Conservation (phyloP, 1,284 basidiomycete genomes). For the Phlebopus sp. region DNA sequence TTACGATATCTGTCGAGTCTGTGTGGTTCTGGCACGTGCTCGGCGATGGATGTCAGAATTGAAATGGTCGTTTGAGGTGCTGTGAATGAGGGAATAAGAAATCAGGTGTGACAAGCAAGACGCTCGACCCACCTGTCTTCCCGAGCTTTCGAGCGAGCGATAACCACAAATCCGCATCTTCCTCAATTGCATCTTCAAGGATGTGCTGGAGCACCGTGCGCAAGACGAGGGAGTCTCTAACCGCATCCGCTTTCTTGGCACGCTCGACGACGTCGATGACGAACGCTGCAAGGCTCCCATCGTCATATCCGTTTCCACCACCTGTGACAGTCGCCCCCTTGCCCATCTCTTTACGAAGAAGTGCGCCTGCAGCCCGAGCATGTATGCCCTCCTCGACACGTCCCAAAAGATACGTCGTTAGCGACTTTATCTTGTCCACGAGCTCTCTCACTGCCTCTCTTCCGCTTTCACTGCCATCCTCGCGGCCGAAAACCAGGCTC, state of each 20-base stretch:
- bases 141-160: conserved; percentile 60
- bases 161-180: conserved; percentile 79
- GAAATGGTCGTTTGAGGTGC: conserved; percentile 68
- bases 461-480: conserved; percentile 31
- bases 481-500: conserved; percentile 45
- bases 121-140: conserved; percentile 46
- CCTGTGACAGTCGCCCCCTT: conserved; percentile 29
- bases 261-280: conserved; percentile 40
- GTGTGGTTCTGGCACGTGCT: conserved; percentile 64
- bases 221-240: conserved; percentile 58
- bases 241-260: conserved; percentile 42
- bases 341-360: conserved; percentile 11
- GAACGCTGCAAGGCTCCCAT: conserved; percentile 38
- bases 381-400: conserved; percentile 39
- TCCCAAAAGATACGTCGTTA: conserved; percentile 66
- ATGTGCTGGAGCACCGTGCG: conserved; percentile 57
- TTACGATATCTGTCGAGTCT: conserved; percentile 84
- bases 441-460: conserved; percentile 34
- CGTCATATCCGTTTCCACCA: conserved; percentile 13
- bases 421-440: conserved; percentile 51
- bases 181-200: conserved; percentile 56
- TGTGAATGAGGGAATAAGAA: conserved; percentile 26
- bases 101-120: not conserved
- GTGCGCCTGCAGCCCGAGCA: conserved; percentile 13
- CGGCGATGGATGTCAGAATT: conserved; percentile 62